Evolutionary conservation across 345 rosid species (phyloP).

Genomic region (Bruguiera gymnorhiza): DNA sequence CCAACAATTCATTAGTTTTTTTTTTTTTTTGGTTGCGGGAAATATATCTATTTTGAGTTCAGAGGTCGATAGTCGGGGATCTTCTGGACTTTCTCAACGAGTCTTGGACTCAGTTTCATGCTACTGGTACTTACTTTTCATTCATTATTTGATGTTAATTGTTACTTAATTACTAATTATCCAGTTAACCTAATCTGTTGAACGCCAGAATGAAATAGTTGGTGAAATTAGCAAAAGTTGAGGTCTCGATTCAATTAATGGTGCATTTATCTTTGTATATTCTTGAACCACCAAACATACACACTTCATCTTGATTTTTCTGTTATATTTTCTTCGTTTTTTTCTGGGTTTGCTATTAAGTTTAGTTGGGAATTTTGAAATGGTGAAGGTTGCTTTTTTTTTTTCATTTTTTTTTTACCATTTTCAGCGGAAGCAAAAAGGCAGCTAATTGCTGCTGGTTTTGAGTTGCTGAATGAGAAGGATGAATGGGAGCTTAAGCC

Average conservation of each 20-base stretch:
- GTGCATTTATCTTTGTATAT: neutral
- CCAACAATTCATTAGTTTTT: neutral
- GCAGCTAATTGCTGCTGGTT: slow-evolving; percentile 69
- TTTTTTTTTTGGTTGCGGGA: neutral
- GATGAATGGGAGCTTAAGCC: slow-evolving; percentile 89
- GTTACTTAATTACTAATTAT: neutral
- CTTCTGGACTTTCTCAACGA: slow-evolving; percentile 80
- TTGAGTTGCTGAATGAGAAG: slow-evolving; percentile 62
- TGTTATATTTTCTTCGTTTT: neutral
- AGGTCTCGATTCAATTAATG: too few relatives aligned
- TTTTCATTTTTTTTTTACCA: neutral
- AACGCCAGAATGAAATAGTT: too few relatives aligned
- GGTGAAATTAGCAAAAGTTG: too few relatives aligned
- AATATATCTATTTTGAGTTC: neutral
- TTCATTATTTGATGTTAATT: neutral
- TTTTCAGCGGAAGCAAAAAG: slow-evolving; percentile 79
- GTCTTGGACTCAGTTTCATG: slow-evolving; percentile 95
- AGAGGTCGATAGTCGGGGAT: slow-evolving; percentile 51
- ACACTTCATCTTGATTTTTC: neutral
- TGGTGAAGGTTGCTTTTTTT: neutral
- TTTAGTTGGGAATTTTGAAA: neutral
- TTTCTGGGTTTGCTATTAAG: neutral
- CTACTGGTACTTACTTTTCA: slow-evolving; percentile 48
- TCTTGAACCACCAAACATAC: neutral
- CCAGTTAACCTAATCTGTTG: too few relatives aligned